Conservation (phyloP, 2,329 filamentous ascomycete species). For the Fonsecaea pedrosoi region DNA sequence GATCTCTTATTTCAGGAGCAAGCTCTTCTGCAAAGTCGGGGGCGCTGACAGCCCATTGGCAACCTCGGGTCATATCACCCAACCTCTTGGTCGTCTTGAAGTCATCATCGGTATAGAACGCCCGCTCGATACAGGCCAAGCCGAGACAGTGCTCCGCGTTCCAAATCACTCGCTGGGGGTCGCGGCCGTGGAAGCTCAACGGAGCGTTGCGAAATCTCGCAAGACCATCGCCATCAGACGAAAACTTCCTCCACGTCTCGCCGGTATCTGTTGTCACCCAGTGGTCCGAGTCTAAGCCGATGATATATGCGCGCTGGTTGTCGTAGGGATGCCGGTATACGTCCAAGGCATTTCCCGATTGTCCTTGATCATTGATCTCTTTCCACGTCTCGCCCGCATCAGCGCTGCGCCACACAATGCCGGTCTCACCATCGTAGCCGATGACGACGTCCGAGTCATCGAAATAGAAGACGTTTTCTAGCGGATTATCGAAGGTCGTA, state of each 20-base stretch:
- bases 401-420: slow-evolving; percentile 75
- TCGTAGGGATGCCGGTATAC: slow-evolving; percentile 82
- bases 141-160: slow-evolving; percentile 73
- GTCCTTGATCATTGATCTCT: slow-evolving; percentile 64
- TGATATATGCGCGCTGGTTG: slow-evolving; percentile 76
- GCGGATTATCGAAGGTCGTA: slow-evolving; percentile 70
- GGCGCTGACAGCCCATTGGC: slow-evolving; percentile 85
- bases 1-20: slow-evolving; percentile 68
- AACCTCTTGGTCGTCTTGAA: slow-evolving; percentile 73
- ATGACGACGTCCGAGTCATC: slow-evolving; percentile 84
- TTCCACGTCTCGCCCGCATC: slow-evolving; percentile 83
- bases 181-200: slow-evolving; percentile 80
- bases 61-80: slow-evolving; percentile 69
- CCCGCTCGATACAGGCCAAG: slow-evolving; percentile 65
- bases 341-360: slow-evolving; percentile 66
- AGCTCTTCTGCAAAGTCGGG: slow-evolving; percentile 64
- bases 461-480: slow-evolving; percentile 82
- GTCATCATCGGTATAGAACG: slow-evolving; percentile 81
- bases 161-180: slow-evolving; percentile 85
- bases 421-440: slow-evolving; percentile 69
- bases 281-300: slow-evolving; percentile 73
- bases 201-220: slow-evolving; percentile 60
- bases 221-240: slow-evolving; percentile 57
- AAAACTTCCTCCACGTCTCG: slow-evolving; percentile 78
- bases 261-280: slow-evolving; percentile 85